These are phyloP conservation scores for Schwanniomyces pseudopolymorphus DNA, from an alignment of 805 yeast species.

Conservation along the genomic window DNA sequence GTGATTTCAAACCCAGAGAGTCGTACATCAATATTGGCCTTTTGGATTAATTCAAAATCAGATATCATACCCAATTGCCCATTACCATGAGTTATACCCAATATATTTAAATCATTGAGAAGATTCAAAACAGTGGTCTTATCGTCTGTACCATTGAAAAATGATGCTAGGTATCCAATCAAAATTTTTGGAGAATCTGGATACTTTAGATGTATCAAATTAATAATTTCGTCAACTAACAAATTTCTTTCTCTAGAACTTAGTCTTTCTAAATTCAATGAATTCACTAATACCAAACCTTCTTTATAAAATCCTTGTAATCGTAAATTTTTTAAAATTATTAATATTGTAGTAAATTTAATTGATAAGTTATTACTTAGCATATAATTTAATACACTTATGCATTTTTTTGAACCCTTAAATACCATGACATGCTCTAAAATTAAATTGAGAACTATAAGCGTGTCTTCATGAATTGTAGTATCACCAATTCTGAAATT, in stretches of 20 bases:
- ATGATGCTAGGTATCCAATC: slow-evolving; percentile 34
- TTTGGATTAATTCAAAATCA: slow-evolving; percentile 17
- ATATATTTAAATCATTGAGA: slow-evolving; percentile 25
- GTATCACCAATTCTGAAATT: slow-evolving; percentile 13
- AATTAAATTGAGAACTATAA: slow-evolving; percentile 26
- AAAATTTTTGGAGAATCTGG: slow-evolving; percentile 32
- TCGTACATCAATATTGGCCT: slow-evolving; percentile 31
- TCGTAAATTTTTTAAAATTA: slow-evolving; percentile 30
- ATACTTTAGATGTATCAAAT: slow-evolving; percentile 28
- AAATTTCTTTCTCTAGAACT: slow-evolving; percentile 13
- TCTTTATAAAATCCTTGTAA: slow-evolving; percentile 29
- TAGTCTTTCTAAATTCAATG: slow-evolving; percentile 22
- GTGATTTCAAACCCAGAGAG: slow-evolving; percentile 20
- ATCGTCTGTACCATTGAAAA: slow-evolving; percentile 17
- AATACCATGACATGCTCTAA: slow-evolving; percentile 35
- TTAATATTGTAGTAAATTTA: slow-evolving; percentile 20
- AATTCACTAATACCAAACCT: slow-evolving; percentile 34
- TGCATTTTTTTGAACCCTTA: slow-evolving; percentile 33
- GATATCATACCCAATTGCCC: slow-evolving; percentile 13
- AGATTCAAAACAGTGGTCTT: slow-evolving; percentile 14
- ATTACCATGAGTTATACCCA: slow-evolving; percentile 23
- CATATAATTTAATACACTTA: slow-evolving; percentile 34
- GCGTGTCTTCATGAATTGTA: slow-evolving; percentile 19
- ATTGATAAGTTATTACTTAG: slow-evolving; percentile 23
- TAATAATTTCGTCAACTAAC: slow-evolving; percentile 31